Percentiles rank a stretch among this genome's conserved stretches.
phyloP scores from a whole-genome alignment of 805 yeast genomes.

The Tetrapisispora iriomotensis region DNA sequence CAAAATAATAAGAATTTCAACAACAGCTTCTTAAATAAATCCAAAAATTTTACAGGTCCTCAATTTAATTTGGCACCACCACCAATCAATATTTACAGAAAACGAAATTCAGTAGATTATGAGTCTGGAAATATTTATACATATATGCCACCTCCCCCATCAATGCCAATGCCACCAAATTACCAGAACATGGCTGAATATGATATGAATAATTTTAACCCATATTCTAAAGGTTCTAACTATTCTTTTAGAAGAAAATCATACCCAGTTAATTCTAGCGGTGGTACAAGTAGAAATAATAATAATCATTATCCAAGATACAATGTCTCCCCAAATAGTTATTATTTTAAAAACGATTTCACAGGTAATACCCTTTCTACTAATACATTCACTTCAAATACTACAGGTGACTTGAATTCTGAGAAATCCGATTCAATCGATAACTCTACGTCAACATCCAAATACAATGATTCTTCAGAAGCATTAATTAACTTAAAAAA shows the following conservation, averaged over 20 bases:
- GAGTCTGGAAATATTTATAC: constrained; percentile 4
- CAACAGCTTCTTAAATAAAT: constrained; percentile 1
- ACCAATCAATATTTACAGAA: constrained; percentile 54
- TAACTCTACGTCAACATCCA: neutral
- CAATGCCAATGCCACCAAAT: constrained; percentile 4
- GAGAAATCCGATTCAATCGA: constrained; percentile 1
- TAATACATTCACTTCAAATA: constrained; percentile 1
- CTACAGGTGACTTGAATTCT: constrained; percentile 1
- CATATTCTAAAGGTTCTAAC: constrained; percentile 10
- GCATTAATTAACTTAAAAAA: neutral
- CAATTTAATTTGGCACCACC: constrained; percentile 65
- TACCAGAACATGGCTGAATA: constrained; percentile 12
- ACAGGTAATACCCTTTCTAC: constrained; percentile 3
- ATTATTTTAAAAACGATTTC: constrained; percentile 1
- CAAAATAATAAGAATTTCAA: constrained; percentile 17
- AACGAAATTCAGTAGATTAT: constrained; percentile 24
- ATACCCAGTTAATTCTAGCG: constrained; percentile 14
- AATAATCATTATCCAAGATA: constrained; percentile 4
- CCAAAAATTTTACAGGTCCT: constrained; percentile 23
- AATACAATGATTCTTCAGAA: constrained; percentile 1
- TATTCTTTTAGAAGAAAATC: constrained; percentile 16
- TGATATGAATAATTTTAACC: constrained; percentile 11
- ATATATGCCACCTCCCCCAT: constrained; percentile 1
- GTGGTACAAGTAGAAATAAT: constrained; percentile 8
- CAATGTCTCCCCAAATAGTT: constrained; percentile 1